Base-by-base conservation (phyloP, 768 basidiomycete species). In the Suillus subluteus region DNA sequence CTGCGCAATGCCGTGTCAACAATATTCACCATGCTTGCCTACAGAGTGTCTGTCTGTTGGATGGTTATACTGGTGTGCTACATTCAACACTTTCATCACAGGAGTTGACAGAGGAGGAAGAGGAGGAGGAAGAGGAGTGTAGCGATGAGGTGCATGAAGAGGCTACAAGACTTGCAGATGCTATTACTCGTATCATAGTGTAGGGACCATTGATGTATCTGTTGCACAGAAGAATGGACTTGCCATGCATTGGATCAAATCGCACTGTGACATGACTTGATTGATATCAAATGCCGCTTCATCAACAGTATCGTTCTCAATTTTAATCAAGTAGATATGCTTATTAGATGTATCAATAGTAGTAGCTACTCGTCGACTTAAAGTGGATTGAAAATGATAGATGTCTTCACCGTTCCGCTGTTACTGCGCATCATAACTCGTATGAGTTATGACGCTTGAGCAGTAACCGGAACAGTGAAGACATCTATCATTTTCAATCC, bases 1-100 rank as follows among this genome's bases (percentile, higher is more conserved):
- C 43, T 30, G 43, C 41, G 41, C 15, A 46, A 50, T 38, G 43
- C 35, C 5, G 2, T 52, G 55, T 65, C 23, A 65, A 65, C n/a
- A 32, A 65, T 59, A 18, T 65, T 26, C 64, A 65, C 41, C 3
- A 4, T 50, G n/a, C 48, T 26, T 11, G 2, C 12, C 23, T 50
- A 23, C 23, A 23, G 12, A 26, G 11, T 13, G 6, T 50, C 23
- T 50, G 48, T 23, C 48, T 50, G n/a, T 50, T 50, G 48, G 48
- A 50, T 26, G 48, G 48, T 26, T 50, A 50, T 50, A 50, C 48
- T 50, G 48, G 23, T 50, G 48, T 5, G 23, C 48, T 50, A 9
- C 48, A 50, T 50, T 50, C 46, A 46, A 46, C 21, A n/a, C 8
- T 5, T n/a, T n/a, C n/a, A 13, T 50, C 5, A 3, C 23, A 23